These are phyloP conservation scores for Blepharisma undulans DNA, from an alignment of 169 alveolate genomes.

Conservation along the genomic window DNA sequence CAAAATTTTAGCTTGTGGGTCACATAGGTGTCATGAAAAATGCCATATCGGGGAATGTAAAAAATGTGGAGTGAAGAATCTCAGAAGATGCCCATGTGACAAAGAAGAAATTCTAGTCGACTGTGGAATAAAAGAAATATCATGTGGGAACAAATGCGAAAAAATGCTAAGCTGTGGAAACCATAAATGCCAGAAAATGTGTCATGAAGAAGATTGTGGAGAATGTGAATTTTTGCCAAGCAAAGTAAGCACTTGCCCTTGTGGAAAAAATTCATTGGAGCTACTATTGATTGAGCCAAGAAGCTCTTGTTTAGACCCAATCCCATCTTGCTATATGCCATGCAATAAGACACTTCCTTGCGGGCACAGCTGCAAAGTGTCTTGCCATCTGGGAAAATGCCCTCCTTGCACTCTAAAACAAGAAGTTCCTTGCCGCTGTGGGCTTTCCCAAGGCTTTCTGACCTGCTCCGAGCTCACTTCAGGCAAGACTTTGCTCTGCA, in stretches of 20 bases:
- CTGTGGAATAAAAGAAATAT: constrained; percentile 64
- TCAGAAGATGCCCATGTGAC: constrained; percentile 73
- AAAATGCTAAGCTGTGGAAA: constrained; percentile 75
- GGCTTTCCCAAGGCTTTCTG: constrained; percentile 60
- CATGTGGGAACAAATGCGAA: constrained; percentile 70
- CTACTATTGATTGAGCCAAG: constrained; percentile 57
- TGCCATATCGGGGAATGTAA: constrained; percentile 83
- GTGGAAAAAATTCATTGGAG: constrained; percentile 68
- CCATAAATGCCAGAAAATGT: constrained; percentile 69
- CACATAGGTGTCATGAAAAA: constrained; percentile 68
- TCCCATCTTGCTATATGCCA: constrained; percentile 75
- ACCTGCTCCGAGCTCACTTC: constrained; percentile 60
- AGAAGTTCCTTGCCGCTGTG: constrained; percentile 80
- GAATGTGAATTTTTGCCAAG: constrained; percentile 73
- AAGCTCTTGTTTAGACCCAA: constrained; percentile 68
- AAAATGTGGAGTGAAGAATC: constrained; percentile 57
- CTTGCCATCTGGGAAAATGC: constrained; percentile 77
- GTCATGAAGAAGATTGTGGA: constrained; percentile 79
- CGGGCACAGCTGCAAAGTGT: constrained; percentile 71
- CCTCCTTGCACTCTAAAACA: constrained; percentile 73
- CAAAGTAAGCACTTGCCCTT: constrained; percentile 70
- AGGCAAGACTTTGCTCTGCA: constrained; percentile 67
- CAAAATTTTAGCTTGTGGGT: constrained; percentile 76
- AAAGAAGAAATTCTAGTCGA: constrained; percentile 60
- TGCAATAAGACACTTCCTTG: constrained; percentile 75